Base-by-base conservation (phyloP, 164 flowering plant species). In the Sextonia rubra region DNA sequence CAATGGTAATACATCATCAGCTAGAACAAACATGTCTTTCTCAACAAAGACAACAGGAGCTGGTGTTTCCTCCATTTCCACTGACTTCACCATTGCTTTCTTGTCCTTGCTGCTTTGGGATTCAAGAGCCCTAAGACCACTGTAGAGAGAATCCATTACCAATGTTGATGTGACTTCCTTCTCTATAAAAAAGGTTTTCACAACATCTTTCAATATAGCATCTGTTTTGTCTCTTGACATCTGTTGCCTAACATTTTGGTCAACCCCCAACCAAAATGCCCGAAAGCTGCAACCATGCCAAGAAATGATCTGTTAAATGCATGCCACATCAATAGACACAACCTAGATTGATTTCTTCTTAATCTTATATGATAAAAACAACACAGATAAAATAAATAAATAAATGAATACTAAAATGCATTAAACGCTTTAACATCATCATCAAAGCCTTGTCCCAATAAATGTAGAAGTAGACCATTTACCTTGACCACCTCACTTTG, bases 101-200 rank as follows among this genome's bases (percentile, higher is more conserved):
- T 84, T 85, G 78, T 77, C 68, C 81, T 80, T 87, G 70, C 81
- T 87, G 70, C 81, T 82, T 77, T 86, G 97, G 70, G 86, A 81
- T 80, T 87, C 94, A 75, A 94, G 97, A 72, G 97, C 97, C 87
- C 87, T 92, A 77, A 94, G 74, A 62, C 98, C 98, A 86, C 98
- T 94, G 74, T 91, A 94, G 73, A 94, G 82, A 58, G 98, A 94
- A 85, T 94, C 98, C 98, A 94, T 94, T 20, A 94, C 97, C 88
- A 94, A 82, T 66, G 98, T 94, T 64, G 98, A 94, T 44, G 97
- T 90, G 69, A 94, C 98, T 84, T 94, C 98, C 85, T 94, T 92
- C 83, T 92, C 97, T 82, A 94, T 87, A 72, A 94, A 94, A 75
- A 92, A 94, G 49, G 92, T 89, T 72, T 91, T 94, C 27, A 94